A percentile compares a stretch with the other conserved stretches of the same genome.
Conservation (phyloP, 164 flowering plant genomes). For the Vitis amurensis region DNA sequence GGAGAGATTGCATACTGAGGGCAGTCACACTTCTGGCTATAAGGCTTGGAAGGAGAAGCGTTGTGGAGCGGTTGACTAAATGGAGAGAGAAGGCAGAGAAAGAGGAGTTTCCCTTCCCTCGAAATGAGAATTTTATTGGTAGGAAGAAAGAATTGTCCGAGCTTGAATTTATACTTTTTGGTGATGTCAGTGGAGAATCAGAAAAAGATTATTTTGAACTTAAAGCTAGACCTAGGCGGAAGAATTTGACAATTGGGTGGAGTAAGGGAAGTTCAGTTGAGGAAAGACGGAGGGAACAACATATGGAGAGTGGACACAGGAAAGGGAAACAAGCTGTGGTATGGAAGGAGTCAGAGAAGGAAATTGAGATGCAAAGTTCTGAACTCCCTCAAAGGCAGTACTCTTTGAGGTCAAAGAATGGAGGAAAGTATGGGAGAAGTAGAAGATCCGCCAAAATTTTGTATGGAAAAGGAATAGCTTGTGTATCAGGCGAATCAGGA, state of each 20-base stretch:
- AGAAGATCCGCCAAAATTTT: slow-evolving; percentile 52
- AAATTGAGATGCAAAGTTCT: slow-evolving; percentile 79
- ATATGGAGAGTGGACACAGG: slow-evolving; percentile 30
- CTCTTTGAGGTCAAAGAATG: slow-evolving; percentile 33
- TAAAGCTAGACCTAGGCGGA: slow-evolving; percentile 64
- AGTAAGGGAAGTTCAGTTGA: slow-evolving; percentile 39
- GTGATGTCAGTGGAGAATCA: slow-evolving; percentile 75
- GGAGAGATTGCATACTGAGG: slow-evolving; percentile 87
- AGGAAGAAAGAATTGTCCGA: slow-evolving; percentile 89
- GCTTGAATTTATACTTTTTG: slow-evolving; percentile 84
- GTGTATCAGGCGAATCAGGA: slow-evolving; percentile 90
- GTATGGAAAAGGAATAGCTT: slow-evolving; percentile 92
- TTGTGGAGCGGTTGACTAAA: slow-evolving; percentile 64
- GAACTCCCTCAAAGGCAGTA: slow-evolving; percentile 41
- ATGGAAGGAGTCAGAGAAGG: slow-evolving; percentile 94
- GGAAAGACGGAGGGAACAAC: slow-evolving; percentile 35
- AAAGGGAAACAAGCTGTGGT: slow-evolving; percentile 83
- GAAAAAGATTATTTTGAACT: slow-evolving; percentile 85
- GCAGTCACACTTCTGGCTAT: slow-evolving; percentile 70
- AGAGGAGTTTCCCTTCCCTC: slow-evolving; percentile 86
- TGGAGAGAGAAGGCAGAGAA: slow-evolving; percentile 81
- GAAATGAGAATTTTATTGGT: slow-evolving; percentile 84
- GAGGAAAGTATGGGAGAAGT: slow-evolving; percentile 49
- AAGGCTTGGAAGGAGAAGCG: slow-evolving; percentile 83
- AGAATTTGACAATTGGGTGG: slow-evolving; percentile 58